Base-by-base conservation (phyloP, 2,329 filamentous ascomycete genomes). In the Xylaria sp. region DNA sequence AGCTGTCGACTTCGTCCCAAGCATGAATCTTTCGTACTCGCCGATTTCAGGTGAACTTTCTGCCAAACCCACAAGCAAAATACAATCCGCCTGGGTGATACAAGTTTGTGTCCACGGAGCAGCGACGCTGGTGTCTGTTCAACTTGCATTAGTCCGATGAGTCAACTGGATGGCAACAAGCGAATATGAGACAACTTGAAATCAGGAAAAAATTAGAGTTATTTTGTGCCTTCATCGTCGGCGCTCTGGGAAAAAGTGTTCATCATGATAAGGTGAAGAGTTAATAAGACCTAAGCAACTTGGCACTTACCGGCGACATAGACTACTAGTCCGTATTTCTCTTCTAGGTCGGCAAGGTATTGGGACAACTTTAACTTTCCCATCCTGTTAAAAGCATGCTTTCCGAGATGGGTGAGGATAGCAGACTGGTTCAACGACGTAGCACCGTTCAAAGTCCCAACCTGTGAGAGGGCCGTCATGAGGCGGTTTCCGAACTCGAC, bases 91-190 rank as follows among this genome's bases (percentile, higher is more conserved):
- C 80, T 99, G 96, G 18, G 92, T 91, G 72, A 99, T 97, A 78
- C 97, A 99, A 0, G 96, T 98, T 76, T 97, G 94, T 0, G 97
- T 99, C 96, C 96, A 99, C 0, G 95, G 94, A 1, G 97, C 93
- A 75, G 97, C 98, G 74, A 98, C 96, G 68, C 90, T 97, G 4
- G 97, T 99, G 79, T 99, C 96, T 91, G 60, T 53, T 34, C 55
- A 65, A 67, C 69, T 32, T 71, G 57, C 7, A 63, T 69, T 65
- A 71, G 67, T 18, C 41, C 20, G 8, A 25, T 7, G 6, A 3
- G 8, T 52, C 13, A 48, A 58, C 13, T 18, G 28, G 4, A 25
- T 45, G 5, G 23, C 3, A 3, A 34, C 9, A 32, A 53, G 30
- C 3, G 18, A 50, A 13, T 45, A 32, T 9, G 39, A 48, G 9